Evolutionary conservation across 2,329 filamentous ascomycete genomes (phyloP).

Genomic region (Trichoderma harzianum): DNA sequence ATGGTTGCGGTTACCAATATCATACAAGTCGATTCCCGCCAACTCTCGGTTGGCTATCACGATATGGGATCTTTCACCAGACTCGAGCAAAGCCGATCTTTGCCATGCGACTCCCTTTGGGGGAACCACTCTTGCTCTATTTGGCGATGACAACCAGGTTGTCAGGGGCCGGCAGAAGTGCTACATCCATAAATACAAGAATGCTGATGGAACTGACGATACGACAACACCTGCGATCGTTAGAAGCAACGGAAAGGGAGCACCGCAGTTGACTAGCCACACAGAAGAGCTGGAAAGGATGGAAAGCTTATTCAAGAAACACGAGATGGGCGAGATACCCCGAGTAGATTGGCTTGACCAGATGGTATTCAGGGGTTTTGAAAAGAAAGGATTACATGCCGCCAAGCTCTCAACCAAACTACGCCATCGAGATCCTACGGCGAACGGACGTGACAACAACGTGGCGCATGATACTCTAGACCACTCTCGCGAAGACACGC

Average conservation of each 20-base stretch:
- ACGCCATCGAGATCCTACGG: slow-evolving; percentile 45
- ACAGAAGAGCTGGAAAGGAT: slow-evolving; percentile 83
- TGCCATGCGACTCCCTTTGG: slow-evolving; percentile 87
- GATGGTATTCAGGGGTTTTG: slow-evolving; percentile 85
- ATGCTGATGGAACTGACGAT: slow-evolving; percentile 79
- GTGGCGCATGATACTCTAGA: slow-evolving; percentile 32
- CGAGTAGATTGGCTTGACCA: slow-evolving; percentile 94
- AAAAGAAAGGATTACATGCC: slow-evolving; percentile 67
- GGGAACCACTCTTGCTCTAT: slow-evolving; percentile 87
- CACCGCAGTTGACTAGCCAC: slow-evolving; percentile 62
- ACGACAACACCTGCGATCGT: slow-evolving; percentile 71
- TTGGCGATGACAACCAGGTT: slow-evolving; percentile 86
- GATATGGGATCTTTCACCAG: slow-evolving; percentile 88
- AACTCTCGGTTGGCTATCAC: slow-evolving; percentile 88
- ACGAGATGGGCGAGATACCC: slow-evolving; percentile 95
- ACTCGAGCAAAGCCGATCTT: slow-evolving; percentile 64
- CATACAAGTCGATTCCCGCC: slow-evolving; percentile 75
- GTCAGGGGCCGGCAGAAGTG: slow-evolving; percentile 93
- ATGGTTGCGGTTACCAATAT: slow-evolving; percentile 86
- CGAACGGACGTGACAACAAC: slow-evolving; percentile 26
- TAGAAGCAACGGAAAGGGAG: slow-evolving; percentile 50
- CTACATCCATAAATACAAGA: slow-evolving; percentile 73
- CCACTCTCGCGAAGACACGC: slow-evolving; percentile 42
- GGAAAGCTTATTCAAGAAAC: slow-evolving; percentile 90
- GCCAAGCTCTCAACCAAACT: slow-evolving; percentile 62